Conservation (phyloP, 352 stramenopile genomes). For the Globisporangium ultimum region DNA sequence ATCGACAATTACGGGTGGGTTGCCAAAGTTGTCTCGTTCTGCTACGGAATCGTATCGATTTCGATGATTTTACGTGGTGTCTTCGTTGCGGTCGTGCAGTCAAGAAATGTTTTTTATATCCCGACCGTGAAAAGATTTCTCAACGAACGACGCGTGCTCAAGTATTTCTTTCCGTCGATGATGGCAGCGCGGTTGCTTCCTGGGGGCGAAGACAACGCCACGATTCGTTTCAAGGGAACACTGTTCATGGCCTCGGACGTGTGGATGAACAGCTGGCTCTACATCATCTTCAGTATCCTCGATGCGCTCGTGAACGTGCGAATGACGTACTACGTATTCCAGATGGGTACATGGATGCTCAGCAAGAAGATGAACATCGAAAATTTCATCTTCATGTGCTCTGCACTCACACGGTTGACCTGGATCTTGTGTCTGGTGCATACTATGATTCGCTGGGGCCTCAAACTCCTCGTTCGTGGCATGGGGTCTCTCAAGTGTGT, state of each 20-base stretch:
- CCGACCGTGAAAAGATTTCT: constrained; percentile 30
- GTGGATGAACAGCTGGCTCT: constrained; percentile 72
- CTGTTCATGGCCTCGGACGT: constrained; percentile 49
- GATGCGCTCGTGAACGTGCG: constrained; percentile 44
- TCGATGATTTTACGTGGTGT: constrained; percentile 38
- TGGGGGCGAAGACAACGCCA: constrained; percentile 25
- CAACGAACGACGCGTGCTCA: constrained; percentile 18
- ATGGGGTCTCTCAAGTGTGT: constrained; percentile 82
- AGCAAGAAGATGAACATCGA: constrained; percentile 36
- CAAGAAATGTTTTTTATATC: constrained; percentile 34
- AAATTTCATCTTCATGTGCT: constrained; percentile 54
- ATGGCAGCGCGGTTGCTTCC: constrained; percentile 21
- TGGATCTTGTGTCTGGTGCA: constrained; percentile 58
- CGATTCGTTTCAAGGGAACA: constrained; percentile 40
- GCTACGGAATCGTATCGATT: constrained; percentile 46
- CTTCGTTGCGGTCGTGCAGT: constrained; percentile 32
- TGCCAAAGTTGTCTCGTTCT: constrained; percentile 25
- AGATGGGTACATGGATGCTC: constrained; percentile 57
- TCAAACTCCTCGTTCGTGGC: constrained; percentile 45
- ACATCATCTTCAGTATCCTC: constrained; percentile 50
- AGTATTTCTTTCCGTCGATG: constrained; percentile 51
- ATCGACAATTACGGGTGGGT: constrained; percentile 45
- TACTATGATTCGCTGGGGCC: constrained; percentile 18
- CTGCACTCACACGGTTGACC: constrained; percentile 38
- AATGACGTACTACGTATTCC: constrained; percentile 37